phyloP scores from a whole-genome alignment of 2,329 filamentous ascomycete genomes.

The Aspergillus cejpii region DNA sequence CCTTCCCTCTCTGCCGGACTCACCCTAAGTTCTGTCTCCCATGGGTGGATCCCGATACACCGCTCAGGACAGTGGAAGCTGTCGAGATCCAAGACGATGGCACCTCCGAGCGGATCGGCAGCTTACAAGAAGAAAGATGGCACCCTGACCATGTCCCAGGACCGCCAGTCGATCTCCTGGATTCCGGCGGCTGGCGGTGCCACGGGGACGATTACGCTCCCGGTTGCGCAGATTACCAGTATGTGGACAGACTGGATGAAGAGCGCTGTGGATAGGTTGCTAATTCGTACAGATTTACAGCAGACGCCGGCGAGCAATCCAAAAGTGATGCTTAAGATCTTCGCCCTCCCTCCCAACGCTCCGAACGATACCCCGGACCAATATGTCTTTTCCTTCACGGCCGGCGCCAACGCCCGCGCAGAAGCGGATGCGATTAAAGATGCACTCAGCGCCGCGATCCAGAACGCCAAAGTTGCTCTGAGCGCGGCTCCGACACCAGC shows the following conservation, averaged over 20 bases:
- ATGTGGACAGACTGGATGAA: constrained; percentile 37
- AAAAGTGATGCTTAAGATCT: constrained; percentile 91
- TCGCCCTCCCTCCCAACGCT: constrained; percentile 57
- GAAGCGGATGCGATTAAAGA: constrained; percentile 85
- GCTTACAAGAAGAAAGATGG: constrained; percentile 97
- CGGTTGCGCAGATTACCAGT: constrained; percentile 76
- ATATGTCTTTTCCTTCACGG: constrained; percentile 87
- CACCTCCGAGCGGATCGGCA: constrained; percentile 57
- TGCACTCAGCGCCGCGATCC: constrained; percentile 68
- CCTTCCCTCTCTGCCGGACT: constrained; percentile 17
- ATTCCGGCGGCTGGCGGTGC: constrained; percentile 59
- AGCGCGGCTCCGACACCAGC: constrained; percentile 29
- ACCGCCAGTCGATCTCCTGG: constrained; percentile 73
- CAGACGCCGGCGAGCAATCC: constrained; percentile 82
- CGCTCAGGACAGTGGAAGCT: constrained; percentile 35
- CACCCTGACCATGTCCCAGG: constrained; percentile 64
- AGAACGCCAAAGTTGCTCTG: constrained; percentile 54
- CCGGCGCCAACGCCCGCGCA: constrained; percentile 62
- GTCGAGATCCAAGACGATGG: constrained; percentile 33
- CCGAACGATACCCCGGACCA: constrained; percentile 47
- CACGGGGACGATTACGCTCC: constrained; percentile 60
- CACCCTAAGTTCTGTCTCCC: constrained; percentile 15
- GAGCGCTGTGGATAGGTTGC: too few species aligned
- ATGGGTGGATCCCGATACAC: constrained; percentile 32
- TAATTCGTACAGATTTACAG: constrained; percentile 63